Evolutionary conservation across 2,329 filamentous ascomycete species (phyloP), one percentile per base, ranked within the genome.

Genomic region (Rhynchosporium graminicola): DNA sequence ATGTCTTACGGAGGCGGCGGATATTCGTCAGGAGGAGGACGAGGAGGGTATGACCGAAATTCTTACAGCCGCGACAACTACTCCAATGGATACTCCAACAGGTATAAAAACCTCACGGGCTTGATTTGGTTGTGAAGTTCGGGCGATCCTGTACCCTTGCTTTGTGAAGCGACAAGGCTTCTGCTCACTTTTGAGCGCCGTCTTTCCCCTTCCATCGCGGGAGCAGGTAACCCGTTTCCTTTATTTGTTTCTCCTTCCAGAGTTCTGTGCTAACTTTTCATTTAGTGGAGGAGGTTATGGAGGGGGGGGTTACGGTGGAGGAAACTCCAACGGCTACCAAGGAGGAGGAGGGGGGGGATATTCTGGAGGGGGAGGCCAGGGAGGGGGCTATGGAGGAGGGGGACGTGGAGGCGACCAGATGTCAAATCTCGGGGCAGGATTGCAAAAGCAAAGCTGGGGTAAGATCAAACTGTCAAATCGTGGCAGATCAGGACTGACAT

Each of bases 391-490:
- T 28, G 76, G 75, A 57, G 77, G 77, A 62, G 79, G 83, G 61
- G 87, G 84, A 68, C 88, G 84, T 69, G 91, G 92, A 77, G 93
- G 94, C 77, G 95, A 99, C 80, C 88, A 91, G 73, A 99, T 99
- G 95, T 90, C 87, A 71, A 88, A 89, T 77, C 90, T 99, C 67
- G 95, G 95, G 72, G 84, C 92, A 67, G 87, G 89, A 71, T 82
- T 99, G 69, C 94, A 96, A 81, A 87, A 89, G 74, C 95, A 97
- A 75, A 83, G 87, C 67, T 99, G 91, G 90, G 91, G 91, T 94
- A 80, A 77, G 89, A 64, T 52, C 45, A 12, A 59, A 61, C 13
- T 38, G 51, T 57, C 54, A 55, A 43, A 45, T 48, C 33, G 52
- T 64, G 29, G 55, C n/a, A 63, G 10, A 38, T 40, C 4, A 43